Percentiles rank a stretch among this genome's conserved stretches.
Conservation (phyloP, 2,329 filamentous ascomycete genomes). For the Cladorrhinum sp. region DNA sequence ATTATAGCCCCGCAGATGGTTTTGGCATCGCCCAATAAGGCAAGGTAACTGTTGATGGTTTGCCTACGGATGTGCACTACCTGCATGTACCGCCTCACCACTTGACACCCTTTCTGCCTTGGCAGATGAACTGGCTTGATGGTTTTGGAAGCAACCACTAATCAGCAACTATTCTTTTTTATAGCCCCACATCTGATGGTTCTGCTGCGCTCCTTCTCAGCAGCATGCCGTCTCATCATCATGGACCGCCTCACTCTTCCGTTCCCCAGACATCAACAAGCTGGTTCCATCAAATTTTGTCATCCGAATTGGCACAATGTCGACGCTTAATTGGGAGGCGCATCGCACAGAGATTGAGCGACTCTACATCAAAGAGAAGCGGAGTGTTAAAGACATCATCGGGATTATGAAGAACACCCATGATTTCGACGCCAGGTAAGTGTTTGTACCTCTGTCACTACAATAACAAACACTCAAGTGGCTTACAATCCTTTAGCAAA, state of each 20-base stretch:
- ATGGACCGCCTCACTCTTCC: background rate
- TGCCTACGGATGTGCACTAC: background rate
- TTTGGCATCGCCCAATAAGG: background rate
- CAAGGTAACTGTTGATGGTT: background rate
- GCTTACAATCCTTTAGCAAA: constrained; percentile 5
- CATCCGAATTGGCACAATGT: constrained; percentile 1
- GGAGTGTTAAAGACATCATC: background rate
- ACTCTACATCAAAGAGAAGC: background rate
- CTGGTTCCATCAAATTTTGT: background rate
- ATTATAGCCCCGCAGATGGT: background rate
- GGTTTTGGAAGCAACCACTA: background rate
- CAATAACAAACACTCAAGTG: background rate
- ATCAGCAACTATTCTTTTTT: background rate
- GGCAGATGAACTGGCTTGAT: background rate
- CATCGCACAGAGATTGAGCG: constrained; percentile 4
- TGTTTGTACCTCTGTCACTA: background rate
- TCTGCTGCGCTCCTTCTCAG: background rate
- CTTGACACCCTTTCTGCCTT: background rate
- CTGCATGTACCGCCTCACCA: background rate
- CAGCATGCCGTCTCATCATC: background rate
- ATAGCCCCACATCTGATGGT: background rate
- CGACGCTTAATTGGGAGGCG: constrained; percentile 1
- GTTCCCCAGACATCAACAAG: background rate
- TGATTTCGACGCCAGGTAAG: background rate
- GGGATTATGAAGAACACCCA: background rate